Base-by-base conservation (phyloP, 164 flowering plant species). In the Vitis rupestris region DNA sequence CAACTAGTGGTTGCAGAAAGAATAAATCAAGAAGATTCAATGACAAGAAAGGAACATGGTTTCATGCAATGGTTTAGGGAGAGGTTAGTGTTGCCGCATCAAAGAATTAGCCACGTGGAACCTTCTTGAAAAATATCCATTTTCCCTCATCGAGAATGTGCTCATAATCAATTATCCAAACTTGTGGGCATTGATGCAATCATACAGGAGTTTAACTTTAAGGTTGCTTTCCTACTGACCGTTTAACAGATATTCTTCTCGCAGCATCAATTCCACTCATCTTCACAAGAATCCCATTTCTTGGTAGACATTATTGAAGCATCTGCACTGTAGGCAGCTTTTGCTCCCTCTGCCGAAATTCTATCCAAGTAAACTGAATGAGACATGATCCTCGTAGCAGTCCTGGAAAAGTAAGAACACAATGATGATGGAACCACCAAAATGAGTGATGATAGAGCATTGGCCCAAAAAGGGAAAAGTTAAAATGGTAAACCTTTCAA, bases 261-360 rank as follows among this genome's bases (percentile, higher is more conserved):
- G 68, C 72, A 75, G 84, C 79, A 81, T 81, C 81, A 61, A 76
- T 76, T 73, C 76, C 69, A 53, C 71, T 64, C 77, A 72, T 73
- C 73, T 64, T 67, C 55, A n/a, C 52, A 27, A 73, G 77, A 71
- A 73, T 79, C 68, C 29, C 67, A 63, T 56, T 66, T 57, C 67
- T 61, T 56, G 52, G 29, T 49, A 59, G 15, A 67, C 30, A 66
- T 52, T 49, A 66, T 65, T 63, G 63, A 66, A 57, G 67, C 71
- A 65, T 63, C 73, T 59, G 63, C 71, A 68, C 64, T 54, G 63
- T 30, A 11, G 30, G 23, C 54, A 72, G 57, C 77, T 70, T 74
- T 72, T 69, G 65, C 60, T 44, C 65, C 57, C 9, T 30, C 64
- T 19, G 50, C 60, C 64, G 0, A 54, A 60, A 19, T 56, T 62